Conservation (phyloP, 345 rosid genomes). For the Acer saccharum region DNA sequence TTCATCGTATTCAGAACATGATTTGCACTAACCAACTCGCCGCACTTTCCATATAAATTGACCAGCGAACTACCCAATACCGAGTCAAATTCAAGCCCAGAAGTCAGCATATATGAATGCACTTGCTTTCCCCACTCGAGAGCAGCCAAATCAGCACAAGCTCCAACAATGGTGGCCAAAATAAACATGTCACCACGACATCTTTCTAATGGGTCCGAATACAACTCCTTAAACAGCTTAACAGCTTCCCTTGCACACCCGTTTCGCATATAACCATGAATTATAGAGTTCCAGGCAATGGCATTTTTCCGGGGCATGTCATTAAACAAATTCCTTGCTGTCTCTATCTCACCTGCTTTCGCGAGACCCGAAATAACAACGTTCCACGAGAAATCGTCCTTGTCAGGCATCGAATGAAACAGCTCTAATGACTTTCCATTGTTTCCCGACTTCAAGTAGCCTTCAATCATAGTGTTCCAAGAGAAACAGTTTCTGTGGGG, state of each 20-base stretch:
- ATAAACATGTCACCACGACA: slow-evolving; percentile 47
- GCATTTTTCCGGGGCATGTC: slow-evolving; percentile 67
- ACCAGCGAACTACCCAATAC: slow-evolving; percentile 62
- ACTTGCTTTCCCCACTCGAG: slow-evolving; percentile 66
- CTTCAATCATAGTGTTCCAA: slow-evolving; percentile 76
- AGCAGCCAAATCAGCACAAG: slow-evolving; percentile 61
- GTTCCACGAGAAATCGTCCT: slow-evolving; percentile 68
- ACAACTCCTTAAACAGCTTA: slow-evolving; percentile 51
- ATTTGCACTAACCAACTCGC: slow-evolving; percentile 60
- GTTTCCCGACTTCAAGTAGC: slow-evolving; percentile 55
- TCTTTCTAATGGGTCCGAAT: slow-evolving; percentile 33
- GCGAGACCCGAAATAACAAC: slow-evolving; percentile 66
- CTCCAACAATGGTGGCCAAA: slow-evolving; percentile 64
- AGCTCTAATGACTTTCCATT: slow-evolving; percentile 38
- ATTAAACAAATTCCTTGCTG: slow-evolving; percentile 57
- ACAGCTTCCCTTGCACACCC: slow-evolving; percentile 59
- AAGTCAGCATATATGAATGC: slow-evolving; percentile 57
- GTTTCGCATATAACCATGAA: slow-evolving; percentile 52
- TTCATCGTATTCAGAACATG: slow-evolving; percentile 43
- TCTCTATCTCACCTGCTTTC: slow-evolving; percentile 50
- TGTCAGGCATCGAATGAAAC: slow-evolving; percentile 58
- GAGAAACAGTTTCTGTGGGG: slow-evolving; percentile 59
- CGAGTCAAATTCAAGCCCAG: slow-evolving; percentile 48
- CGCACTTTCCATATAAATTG: slow-evolving; percentile 71
- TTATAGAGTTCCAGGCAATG: slow-evolving; percentile 58